Evolutionary conservation across 495 filamentous ascomycete species (phyloP), one percentile per base, ranked within the genome.

Genomic region (Penicillium paxilli): DNA sequence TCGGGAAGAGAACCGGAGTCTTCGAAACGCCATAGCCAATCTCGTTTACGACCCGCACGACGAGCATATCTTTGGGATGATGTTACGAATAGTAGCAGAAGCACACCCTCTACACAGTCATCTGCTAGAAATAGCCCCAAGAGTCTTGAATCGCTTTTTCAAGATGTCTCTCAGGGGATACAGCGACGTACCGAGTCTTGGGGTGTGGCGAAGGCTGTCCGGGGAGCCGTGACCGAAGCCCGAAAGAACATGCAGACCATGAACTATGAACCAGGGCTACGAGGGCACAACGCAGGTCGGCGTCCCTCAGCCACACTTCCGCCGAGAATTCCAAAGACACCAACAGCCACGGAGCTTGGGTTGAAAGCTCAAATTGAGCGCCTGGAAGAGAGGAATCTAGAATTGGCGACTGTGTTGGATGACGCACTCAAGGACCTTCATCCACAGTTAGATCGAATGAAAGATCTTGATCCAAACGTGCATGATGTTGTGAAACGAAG

Each of bases 191-290:
- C 92, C 35, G 92, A 96, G 64, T 83, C 86, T 51, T 90, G 93
- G 69, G 91, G 93, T 3, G 87, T 98, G 25, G 91, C 91, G 56
- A 90, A 92, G 69, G 91, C 90, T 10, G 87, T 98, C 10, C 85
- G 92, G 17, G 92, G 93, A 54, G 93, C 94, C 4, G 83, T 96
- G 50, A 89, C 81, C 12, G 92, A 97, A 73, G 89, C 93, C 3
- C 82, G 79, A 56, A 87, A 80, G 60, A 88, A 87, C 54, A 84
- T 91, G 55, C 83, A 88, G 60, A 79, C 79, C n/a, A 76, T 87
- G 47, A 76, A 82, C 50, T 68, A 78, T 9, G 76, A 76, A 52
- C 75, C 69, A 25, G 67, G 52, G 10, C 33, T 60, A 17, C 70
- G 68, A 4, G 23, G 24, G 44, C 28, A 32, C 4, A 38, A 10